Base-by-base conservation (phyloP, 257 asterid species). In the Capsicum chinense region DNA sequence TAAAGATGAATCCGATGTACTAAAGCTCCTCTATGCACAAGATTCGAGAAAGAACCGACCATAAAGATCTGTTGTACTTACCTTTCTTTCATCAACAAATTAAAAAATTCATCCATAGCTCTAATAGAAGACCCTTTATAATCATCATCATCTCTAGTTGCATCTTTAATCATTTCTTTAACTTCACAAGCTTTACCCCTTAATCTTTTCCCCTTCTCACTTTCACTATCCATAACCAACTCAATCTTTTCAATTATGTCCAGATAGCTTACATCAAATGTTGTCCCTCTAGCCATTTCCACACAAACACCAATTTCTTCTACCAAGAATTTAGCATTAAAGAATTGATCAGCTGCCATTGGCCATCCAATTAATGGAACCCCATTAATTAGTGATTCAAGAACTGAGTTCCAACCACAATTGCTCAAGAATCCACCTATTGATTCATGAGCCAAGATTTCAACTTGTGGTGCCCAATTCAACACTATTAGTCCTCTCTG, bases 361-460 rank as follows among this genome's bases (percentile, higher is more conserved):
- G 94, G 93, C 95, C 97, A 93, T 13, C 92, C 87, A 21, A 93
- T 86, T 3, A 92, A 11, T 3, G 93, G 91, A 54, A 93, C 91
- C 3, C 93, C 93, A 42, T 87, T 85, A 15, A 57, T 67, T 0
- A 93, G 89, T 9, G 95, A 84, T 82, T 93, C 95, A 76, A 92
- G 88, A 37, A 89, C 89, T 11, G 95, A 93, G 64, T 93, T 93
- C 95, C 95, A 92, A 4, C 95, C 93, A 57, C 93, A 93, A n/a
- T 91, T 93, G 42, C 90, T 90, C 4, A 92, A 67, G 52, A 91
- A 92, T 8, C 87, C 92, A 16, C 83, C 90, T 2, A 86, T 84
- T 0, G 95, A 91, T 80, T 81, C 82, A 67, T 92, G 97, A 0
- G 63, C 80, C 83, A 92, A 84, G 37, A 92, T 92, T 58, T 89